Evolutionary conservation across 805 yeast species (phyloP).

Genomic region (Candida qinlingensis): DNA sequence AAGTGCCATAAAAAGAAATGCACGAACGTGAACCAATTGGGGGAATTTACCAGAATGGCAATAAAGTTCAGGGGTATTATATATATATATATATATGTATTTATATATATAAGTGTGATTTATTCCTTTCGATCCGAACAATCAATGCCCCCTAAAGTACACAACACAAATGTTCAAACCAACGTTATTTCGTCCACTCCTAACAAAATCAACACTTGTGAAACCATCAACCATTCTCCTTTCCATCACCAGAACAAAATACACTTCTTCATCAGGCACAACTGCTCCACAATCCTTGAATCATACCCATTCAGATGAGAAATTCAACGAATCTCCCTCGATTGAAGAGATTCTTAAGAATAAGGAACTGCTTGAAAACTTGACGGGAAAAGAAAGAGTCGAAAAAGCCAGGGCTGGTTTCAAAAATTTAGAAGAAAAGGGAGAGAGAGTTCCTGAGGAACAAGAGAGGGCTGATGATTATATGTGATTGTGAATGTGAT

Average conservation of each 20-base stretch:
- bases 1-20: too few species aligned
- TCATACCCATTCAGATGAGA: not conserved
- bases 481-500: constrained; percentile 12
- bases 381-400: not conserved
- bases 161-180: not conserved
- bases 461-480: constrained; percentile 24
- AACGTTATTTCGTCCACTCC: not conserved
- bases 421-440: constrained; percentile 19
- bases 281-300: not conserved
- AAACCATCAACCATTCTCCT: not conserved
- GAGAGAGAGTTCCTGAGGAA: constrained; percentile 16
- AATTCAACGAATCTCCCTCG: constrained; percentile 3
- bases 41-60: too few species aligned
- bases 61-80: too few species aligned
- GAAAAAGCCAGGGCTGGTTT: constrained; percentile 12
- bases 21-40: too few species aligned
- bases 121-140: too few species aligned
- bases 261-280: constrained; percentile 1
- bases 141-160: not conserved
- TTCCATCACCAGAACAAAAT: not conserved
- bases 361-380: not conserved
- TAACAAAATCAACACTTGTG: too few species aligned
- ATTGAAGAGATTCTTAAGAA: constrained; percentile 1
- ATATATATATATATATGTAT: too few species aligned
- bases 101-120: too few species aligned